A percentile compares a stretch with the other conserved stretches of the same genome.
These are phyloP conservation scores for Neurospora sp. DNA, from an alignment of 495 filamentous ascomycete species.

Conservation along the genomic window DNA sequence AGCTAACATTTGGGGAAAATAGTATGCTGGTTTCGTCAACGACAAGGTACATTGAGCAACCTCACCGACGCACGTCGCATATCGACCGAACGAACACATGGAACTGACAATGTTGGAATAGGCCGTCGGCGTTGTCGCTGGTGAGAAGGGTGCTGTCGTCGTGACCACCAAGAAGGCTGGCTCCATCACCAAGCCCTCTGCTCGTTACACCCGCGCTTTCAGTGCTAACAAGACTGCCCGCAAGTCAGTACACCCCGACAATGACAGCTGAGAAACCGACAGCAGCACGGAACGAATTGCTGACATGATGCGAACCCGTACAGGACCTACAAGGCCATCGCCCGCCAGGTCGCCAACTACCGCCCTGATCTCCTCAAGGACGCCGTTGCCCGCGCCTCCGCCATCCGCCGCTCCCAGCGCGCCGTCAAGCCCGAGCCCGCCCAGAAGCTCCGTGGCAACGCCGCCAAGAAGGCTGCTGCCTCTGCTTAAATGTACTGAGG, in stretches of 20 bases:
- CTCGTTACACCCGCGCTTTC: conserved; percentile 53
- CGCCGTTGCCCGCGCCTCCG: conserved; percentile 80
- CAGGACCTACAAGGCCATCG: conserved; percentile 84
- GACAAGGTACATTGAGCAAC: conserved; percentile 61
- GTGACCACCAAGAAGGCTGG: conserved; percentile 78
- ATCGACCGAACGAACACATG: conserved; percentile 6
- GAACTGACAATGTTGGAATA: conserved; percentile 26
- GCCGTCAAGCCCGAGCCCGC: conserved; percentile 64
- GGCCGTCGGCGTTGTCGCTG: conserved; percentile 69
- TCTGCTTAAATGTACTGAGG: conserved; percentile 12
- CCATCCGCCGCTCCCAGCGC: conserved; percentile 69
- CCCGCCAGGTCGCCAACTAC: conserved; percentile 65
- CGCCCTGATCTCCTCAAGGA: conserved; percentile 77
- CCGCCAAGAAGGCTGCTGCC: conserved; percentile 61
- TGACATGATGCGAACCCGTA: conserved; percentile 15
- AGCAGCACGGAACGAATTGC: conserved; percentile 2
- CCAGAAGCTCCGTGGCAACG: conserved; percentile 66
- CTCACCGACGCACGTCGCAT: conserved; percentile 1
- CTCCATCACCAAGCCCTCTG: conserved; percentile 56
- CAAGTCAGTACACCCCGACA: conserved; percentile 53
- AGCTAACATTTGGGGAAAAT: conserved; percentile 23
- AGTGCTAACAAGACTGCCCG: conserved; percentile 56
- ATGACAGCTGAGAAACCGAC: background rate
- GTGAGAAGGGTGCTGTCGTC: conserved; percentile 57
- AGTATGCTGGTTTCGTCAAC: conserved; percentile 87